A percentile compares a stretch with the other conserved stretches of the same genome.
Conservation (phyloP, 2,329 filamentous ascomycete species). For the Arthrobotrys entomopaga region DNA sequence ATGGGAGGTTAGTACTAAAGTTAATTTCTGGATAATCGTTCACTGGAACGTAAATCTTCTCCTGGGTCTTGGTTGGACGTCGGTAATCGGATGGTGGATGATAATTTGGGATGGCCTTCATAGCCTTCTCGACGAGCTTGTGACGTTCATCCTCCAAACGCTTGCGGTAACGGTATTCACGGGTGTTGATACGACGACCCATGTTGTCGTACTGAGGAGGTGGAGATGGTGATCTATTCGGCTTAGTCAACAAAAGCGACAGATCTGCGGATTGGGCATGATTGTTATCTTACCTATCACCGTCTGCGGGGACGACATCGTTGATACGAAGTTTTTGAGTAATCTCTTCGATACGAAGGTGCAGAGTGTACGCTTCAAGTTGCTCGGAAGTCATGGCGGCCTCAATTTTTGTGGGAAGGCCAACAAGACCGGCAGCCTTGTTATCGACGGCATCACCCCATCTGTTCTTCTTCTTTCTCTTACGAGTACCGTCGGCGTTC, state of each 20-base stretch:
- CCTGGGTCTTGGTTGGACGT: slow-evolving; percentile 98
- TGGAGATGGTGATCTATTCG: slow-evolving; percentile 87
- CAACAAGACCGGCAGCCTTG: slow-evolving; percentile 98
- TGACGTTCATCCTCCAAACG: slow-evolving; percentile 97
- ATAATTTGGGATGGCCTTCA: slow-evolving; percentile 99
- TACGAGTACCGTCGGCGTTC: slow-evolving; percentile 77
- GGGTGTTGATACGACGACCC: slow-evolving; percentile 97
- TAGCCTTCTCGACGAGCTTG: slow-evolving; percentile 97
- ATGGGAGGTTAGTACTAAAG: slow-evolving; percentile 84
- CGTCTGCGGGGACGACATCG: slow-evolving; percentile 96
- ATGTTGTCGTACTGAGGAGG: slow-evolving; percentile 99
- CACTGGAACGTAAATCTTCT: slow-evolving; percentile 99
- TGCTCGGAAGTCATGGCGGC: slow-evolving; percentile 99
- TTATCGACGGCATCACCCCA: slow-evolving; percentile 98
- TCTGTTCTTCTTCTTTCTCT: slow-evolving; percentile 97
- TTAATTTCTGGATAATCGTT: slow-evolving; percentile 99
- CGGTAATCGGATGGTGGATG: slow-evolving; percentile 98
- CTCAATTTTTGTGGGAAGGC: slow-evolving; percentile 92
- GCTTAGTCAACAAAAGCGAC: slow-evolving; percentile 2
- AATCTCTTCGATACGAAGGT: slow-evolving; percentile 98
- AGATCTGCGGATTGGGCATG: slow-evolving; percentile 50
- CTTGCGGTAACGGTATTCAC: slow-evolving; percentile 98
- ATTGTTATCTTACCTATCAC: slow-evolving; percentile 78
- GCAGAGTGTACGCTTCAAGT: slow-evolving; percentile 94
- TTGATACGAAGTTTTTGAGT: slow-evolving; percentile 99